Base-by-base conservation (phyloP, 129 eudicot species). In the Centaurea solstitialis region DNA sequence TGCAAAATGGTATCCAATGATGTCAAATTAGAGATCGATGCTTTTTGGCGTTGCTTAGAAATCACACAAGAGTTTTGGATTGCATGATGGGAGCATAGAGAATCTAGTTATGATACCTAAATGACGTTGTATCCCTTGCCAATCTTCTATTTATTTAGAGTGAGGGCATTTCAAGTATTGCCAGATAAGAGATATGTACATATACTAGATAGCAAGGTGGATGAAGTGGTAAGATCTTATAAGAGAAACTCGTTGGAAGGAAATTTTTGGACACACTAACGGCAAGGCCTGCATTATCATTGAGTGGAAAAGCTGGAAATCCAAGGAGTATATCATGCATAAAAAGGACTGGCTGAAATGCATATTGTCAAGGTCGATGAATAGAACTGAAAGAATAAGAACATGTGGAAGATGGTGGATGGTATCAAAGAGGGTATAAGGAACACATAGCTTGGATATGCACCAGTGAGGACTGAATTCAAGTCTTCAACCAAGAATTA, bases 191-290 rank as follows among this genome's bases (percentile, higher is more conserved):
- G 69, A n/a, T 22, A 57, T 57, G 40, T n/a, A 35, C 17, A 70
- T 79, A 37, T 37, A 61, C 62, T 71, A 66, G 61, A 74, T 17
- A 81, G 8, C 59, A 68, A 75, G 59, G 62, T 81, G 80, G 57
- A 45, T 74, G 22, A 68, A 68, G 64, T 75, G 20, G 17, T 68
- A 50, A 23, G 18, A 82, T 76, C 65, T n/a, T 68, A 38, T 11
- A 68, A 47, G 80, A 30, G 67, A 65, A 23, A 9, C 72, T 33
- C 22, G 21, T 13, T 47, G 33, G 66, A 38, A 37, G 53, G 45
- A n/a, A 76, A 21, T 22, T 57, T 57, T 59, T 20, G 8, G 21
- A 61, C 57, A 30, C 13, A 11, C 35, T 64, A 64, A 64, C 2
- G 30, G 30, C 68, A 64, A 62, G 24, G 30, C 12, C 12, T 7